A percentile compares a stretch with the other conserved stretches of the same genome.
Evolutionary conservation across 139 green algal genomes (phyloP).

Genomic region (Pseudopediastrum boryanum): DNA sequence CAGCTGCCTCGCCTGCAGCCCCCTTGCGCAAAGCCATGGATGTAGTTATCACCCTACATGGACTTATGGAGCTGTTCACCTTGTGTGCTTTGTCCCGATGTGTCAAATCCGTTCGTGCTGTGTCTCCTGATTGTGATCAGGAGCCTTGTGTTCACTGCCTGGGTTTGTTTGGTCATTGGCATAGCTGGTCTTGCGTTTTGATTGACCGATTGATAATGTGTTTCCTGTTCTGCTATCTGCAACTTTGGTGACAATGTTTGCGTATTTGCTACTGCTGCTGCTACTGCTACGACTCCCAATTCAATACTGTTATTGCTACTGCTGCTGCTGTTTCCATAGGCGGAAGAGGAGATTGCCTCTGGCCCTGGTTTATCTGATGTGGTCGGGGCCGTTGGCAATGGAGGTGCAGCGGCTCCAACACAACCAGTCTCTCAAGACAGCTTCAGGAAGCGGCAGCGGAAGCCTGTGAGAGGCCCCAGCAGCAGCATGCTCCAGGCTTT

Average conservation of each 20-base stretch:
- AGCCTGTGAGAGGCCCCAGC: conserved; percentile 38
- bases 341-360: conserved; percentile 54
- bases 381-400: not conserved
- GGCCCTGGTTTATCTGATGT: conserved; percentile 27
- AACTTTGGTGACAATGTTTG: too few species aligned
- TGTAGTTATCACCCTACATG: too few species aligned
- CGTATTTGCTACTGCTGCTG: not conserved
- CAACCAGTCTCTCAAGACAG: conserved; percentile 24
- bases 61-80: too few species aligned
- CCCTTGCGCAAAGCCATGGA: too few species aligned
- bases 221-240: too few species aligned
- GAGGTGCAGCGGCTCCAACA: conserved; percentile 7
- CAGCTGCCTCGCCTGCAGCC: too few species aligned
- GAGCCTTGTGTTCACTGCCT: too few species aligned
- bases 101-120: too few species aligned
- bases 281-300: not conserved
- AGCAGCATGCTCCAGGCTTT: conserved; percentile 21
- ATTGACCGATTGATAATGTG: not conserved
- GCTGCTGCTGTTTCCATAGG: conserved; percentile 9
- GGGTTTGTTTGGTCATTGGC: too few species aligned
- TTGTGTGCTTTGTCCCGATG: too few species aligned
- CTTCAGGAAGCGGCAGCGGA: conserved; percentile 30
- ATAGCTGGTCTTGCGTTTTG: conserved; percentile 4
- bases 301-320: not conserved
- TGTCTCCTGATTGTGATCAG: too few species aligned